Conservation (phyloP, 345 rosid genomes). For the Eucalyptus globulus region DNA sequence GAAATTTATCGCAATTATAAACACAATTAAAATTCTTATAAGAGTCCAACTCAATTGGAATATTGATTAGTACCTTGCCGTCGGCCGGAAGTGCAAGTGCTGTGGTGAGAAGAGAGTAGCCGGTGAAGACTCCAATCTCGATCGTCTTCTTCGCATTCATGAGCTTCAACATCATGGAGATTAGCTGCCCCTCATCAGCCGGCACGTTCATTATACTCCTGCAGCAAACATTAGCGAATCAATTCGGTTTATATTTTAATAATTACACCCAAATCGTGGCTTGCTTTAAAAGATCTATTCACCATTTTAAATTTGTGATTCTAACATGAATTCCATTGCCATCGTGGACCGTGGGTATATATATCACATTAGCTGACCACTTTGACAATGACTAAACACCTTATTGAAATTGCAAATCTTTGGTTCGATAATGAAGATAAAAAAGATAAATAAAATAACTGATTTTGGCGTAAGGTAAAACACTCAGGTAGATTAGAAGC, state of each 20-base stretch:
- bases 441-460: not conserved
- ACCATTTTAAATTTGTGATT: not conserved
- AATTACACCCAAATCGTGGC: not conserved
- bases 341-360: accelerated
- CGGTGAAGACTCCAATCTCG: conserved; percentile 67
- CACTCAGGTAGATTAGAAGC: not conserved
- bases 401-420: not conserved
- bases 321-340: too few species aligned
- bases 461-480: not conserved
- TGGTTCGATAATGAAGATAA: accelerated
- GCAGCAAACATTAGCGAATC: not conserved
- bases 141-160: conserved; percentile 45
- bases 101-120: conserved; percentile 46
- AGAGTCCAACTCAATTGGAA: not conserved
- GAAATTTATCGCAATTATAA: not conserved
- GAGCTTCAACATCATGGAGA: conserved; percentile 33
- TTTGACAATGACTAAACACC: not conserved
- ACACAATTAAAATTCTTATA: not conserved
- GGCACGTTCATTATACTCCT: conserved; percentile 41
- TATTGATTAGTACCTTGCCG: conserved; percentile 12
- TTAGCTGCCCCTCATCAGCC: conserved; percentile 40
- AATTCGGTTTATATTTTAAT: too few species aligned
- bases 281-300: not conserved
- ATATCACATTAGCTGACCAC: not conserved
- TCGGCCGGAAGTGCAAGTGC: conserved; percentile 48